phyloP scores from a whole-genome alignment of 2,329 filamentous ascomycete species.

The Fusarium nanum region DNA sequence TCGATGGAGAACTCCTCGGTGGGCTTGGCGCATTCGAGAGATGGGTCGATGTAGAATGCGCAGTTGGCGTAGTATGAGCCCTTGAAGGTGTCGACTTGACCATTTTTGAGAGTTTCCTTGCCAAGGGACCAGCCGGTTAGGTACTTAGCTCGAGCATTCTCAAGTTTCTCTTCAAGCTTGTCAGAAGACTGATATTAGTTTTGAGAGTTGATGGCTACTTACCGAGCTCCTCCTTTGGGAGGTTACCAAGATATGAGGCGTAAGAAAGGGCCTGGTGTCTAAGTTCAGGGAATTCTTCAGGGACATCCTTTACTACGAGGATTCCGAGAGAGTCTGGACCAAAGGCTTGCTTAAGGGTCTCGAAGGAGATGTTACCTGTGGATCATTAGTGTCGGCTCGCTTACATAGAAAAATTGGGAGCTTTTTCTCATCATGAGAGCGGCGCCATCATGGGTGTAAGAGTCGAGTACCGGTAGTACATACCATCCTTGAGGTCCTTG shows the following conservation, averaged over 20 bases:
- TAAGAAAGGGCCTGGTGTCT: conserved; percentile 83
- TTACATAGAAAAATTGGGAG: neutral
- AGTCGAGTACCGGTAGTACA: conserved; percentile 34
- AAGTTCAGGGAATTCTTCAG: conserved; percentile 75
- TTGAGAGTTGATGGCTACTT: conserved; percentile 40
- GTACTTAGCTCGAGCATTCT: conserved; percentile 71
- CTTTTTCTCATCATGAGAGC: conserved; percentile 7
- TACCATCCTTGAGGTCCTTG: conserved; percentile 70
- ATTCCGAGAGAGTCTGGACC: conserved; percentile 92
- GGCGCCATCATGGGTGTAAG: conserved; percentile 23
- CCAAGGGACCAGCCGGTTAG: conserved; percentile 82
- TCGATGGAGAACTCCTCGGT: conserved; percentile 66
- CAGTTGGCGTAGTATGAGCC: conserved; percentile 89
- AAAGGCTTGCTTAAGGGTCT: conserved; percentile 81
- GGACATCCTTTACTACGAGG: conserved; percentile 89
- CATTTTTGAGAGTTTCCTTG: conserved; percentile 83
- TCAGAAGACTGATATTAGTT: neutral
- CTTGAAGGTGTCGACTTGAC: conserved; percentile 82
- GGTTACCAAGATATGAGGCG: conserved; percentile 87
- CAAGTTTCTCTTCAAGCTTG: conserved; percentile 60
- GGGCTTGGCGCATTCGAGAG: conserved; percentile 71
- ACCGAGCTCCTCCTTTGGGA: conserved; percentile 79
- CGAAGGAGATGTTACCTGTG: conserved; percentile 74
- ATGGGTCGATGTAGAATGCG: conserved; percentile 76
- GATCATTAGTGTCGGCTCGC: conserved; percentile 9